These are phyloP conservation scores for Alternaria gaisen DNA, from an alignment of 2,329 filamentous ascomycete species.

Conservation along the genomic window DNA sequence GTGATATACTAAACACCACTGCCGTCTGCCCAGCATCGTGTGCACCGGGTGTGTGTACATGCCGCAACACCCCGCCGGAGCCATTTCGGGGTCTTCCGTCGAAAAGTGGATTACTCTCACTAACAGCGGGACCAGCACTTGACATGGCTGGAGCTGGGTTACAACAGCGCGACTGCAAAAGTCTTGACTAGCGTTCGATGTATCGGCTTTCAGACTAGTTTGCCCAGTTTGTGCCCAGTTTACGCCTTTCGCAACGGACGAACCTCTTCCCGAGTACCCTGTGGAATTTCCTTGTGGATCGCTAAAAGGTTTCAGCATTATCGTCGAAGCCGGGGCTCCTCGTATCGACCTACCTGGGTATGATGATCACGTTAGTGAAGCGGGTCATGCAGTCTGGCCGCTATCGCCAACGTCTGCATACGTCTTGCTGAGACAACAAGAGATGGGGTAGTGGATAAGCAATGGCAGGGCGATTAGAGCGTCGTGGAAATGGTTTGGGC, in stretches of 20 bases:
- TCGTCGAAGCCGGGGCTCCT: neutral
- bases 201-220: slow-evolving; percentile 4
- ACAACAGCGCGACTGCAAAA: neutral
- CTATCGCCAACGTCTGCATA: neutral
- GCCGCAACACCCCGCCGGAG: neutral
- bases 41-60: neutral
- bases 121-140: neutral
- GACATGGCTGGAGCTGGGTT: neutral
- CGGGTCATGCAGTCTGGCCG: neutral
- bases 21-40: neutral
- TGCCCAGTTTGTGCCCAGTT: neutral
- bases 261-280: neutral
- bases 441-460: neutral
- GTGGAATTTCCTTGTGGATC: neutral
- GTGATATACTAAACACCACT: neutral
- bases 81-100: neutral
- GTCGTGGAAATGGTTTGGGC: neutral
- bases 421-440: neutral
- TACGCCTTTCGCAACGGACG: neutral
- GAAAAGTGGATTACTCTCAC: neutral
- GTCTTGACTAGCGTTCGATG: slow-evolving; percentile 14
- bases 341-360: neutral
- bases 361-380: slow-evolving; percentile 7
- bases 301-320: slow-evolving; percentile 1
- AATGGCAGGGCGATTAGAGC: slow-evolving; percentile 3